A percentile compares a stretch with the other conserved stretches of the same genome.
Evolutionary conservation across 1,139 yeast genomes (phyloP).

Genomic region (Zygoascus hellenicus): DNA sequence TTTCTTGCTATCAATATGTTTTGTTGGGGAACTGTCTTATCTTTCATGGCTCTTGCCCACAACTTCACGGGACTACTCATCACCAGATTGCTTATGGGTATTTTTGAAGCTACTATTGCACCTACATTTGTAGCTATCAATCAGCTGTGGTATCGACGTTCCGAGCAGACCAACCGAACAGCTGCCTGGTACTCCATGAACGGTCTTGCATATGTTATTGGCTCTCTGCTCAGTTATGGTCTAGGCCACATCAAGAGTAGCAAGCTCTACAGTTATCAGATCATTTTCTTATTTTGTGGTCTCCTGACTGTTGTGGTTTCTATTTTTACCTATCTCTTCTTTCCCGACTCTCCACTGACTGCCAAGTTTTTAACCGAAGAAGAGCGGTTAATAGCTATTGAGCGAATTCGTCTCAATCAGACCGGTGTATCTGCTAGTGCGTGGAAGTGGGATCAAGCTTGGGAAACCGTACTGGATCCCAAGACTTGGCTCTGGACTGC

Average conservation of each 20-base stretch:
- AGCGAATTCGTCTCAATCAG: conserved; percentile 40
- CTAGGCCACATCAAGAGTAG: conserved; percentile 33
- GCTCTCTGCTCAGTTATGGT: conserved; percentile 65
- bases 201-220: conserved; percentile 69
- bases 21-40: conserved; percentile 47
- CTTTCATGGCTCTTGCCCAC: conserved; percentile 45
- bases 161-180: conserved; percentile 55
- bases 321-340: conserved; percentile 31
- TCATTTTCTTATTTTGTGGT: conserved; percentile 38
- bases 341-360: conserved; percentile 43
- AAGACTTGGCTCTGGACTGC: conserved; percentile 47
- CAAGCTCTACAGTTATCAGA: conserved; percentile 37
- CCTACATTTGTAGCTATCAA: conserved; percentile 43
- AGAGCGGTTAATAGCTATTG: conserved; percentile 43
- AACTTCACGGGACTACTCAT: conserved; percentile 40
- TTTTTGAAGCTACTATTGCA: conserved; percentile 37
- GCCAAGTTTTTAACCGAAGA: conserved; percentile 36
- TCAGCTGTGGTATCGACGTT: conserved; percentile 51
- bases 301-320: conserved; percentile 38
- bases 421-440: conserved; percentile 42
- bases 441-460: conserved; percentile 41
- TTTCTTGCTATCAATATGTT: conserved; percentile 42
- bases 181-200: conserved; percentile 58
- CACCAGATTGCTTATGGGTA: conserved; percentile 43
- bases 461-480: conserved; percentile 45